A percentile compares a stretch with the other conserved stretches of the same genome.
Evolutionary conservation across 169 alveolate genomes (phyloP).

Genomic region (Babesia sp.): DNA sequence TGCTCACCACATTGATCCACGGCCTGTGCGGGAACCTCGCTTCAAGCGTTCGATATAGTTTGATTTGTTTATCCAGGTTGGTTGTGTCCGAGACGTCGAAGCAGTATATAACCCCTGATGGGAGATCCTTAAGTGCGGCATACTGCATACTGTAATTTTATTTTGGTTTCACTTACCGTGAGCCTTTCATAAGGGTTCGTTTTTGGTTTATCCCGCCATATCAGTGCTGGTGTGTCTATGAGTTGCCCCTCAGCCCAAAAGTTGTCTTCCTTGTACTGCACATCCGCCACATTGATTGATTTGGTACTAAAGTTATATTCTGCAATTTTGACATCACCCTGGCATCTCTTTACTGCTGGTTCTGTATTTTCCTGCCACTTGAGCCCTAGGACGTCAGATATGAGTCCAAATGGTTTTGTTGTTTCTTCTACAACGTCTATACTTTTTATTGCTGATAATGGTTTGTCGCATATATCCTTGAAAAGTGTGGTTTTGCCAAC

Average conservation of each 20-base stretch:
- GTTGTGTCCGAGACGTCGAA: conserved; percentile 48
- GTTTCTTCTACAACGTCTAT: background rate
- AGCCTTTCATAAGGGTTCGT: conserved; percentile 61
- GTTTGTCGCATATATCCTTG: conserved; percentile 25
- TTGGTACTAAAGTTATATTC: conserved; percentile 65
- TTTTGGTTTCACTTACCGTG: conserved; percentile 22
- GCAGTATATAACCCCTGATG: conserved; percentile 60
- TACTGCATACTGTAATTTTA: background rate
- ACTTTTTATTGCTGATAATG: background rate
- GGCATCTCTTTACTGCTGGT: conserved; percentile 12
- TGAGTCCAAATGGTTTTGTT: conserved; percentile 11
- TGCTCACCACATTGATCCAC: conserved; percentile 55
- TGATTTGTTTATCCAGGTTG: conserved; percentile 34
- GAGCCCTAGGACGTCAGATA: conserved; percentile 60
- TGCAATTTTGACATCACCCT: conserved; percentile 46
- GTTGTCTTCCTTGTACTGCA: conserved; percentile 42
- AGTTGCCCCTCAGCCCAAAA: conserved; percentile 55
- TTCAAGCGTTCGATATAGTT: conserved; percentile 42
- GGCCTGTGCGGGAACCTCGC: conserved; percentile 65
- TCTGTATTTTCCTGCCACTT: conserved; percentile 28
- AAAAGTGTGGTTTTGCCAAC: conserved; percentile 63
- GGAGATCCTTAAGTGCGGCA: conserved; percentile 60
- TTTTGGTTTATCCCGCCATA: conserved; percentile 47
- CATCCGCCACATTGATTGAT: conserved; percentile 24
- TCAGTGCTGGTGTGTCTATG: conserved; percentile 62